phyloP scores from a whole-genome alignment of 139 green algal species.

The Asterochloris sp. region DNA sequence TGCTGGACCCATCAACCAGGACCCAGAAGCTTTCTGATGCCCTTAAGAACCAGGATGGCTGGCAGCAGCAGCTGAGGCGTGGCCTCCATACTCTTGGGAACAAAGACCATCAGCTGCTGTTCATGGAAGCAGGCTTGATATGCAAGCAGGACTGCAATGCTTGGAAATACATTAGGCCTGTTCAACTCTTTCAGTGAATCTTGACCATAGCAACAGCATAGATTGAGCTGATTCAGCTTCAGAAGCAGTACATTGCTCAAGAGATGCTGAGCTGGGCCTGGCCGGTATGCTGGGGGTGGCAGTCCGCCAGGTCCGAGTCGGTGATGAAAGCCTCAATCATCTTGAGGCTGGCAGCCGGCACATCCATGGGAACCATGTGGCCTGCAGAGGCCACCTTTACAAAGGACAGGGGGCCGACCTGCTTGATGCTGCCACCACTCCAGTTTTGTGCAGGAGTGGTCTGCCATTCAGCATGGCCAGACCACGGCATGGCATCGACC shows the following conservation, averaged over 20 bases:
- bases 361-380: conserved; percentile 48
- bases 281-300: too few species aligned
- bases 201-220: too few species aligned
- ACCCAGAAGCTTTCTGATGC: conserved; percentile 1
- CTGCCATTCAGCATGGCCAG: conserved; percentile 14
- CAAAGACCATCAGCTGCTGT: conserved; percentile 30
- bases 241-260: too few species aligned
- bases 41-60: neutral
- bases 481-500: conserved; percentile 22
- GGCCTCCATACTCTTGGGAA: conserved; percentile 16
- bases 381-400: conserved; percentile 57
- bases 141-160: too few species aligned
- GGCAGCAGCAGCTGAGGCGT: conserved; percentile 23
- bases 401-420: conserved; percentile 64
- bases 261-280: too few species aligned
- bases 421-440: conserved; percentile 54
- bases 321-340: conserved; percentile 15
- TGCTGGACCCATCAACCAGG: conserved; percentile 23
- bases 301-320: neutral
- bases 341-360: neutral
- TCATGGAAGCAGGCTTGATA: conserved; percentile 10
- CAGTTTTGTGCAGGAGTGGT: conserved; percentile 30
- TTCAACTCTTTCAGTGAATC: too few species aligned
- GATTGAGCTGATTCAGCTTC: too few species aligned
- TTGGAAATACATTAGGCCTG: too few species aligned